A percentile compares a stretch with the other conserved stretches of the same genome.
These are phyloP conservation scores for Nicotiana paniculata DNA, from an alignment of 257 asterid species.

Conservation along the genomic window DNA sequence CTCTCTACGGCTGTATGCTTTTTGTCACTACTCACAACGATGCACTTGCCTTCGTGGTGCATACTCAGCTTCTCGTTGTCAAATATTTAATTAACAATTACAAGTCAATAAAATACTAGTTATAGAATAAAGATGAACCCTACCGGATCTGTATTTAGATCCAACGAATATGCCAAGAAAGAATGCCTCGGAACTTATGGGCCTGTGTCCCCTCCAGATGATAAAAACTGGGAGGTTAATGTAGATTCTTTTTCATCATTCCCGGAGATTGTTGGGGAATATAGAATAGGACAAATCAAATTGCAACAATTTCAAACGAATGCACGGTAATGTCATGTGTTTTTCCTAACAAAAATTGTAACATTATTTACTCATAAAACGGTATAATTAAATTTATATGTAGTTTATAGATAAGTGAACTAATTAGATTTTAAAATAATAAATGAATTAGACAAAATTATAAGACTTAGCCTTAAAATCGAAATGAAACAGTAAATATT, in stretches of 20 bases:
- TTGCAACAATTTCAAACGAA: too few relatives aligned
- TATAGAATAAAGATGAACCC: not conserved
- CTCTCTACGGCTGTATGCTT: not conserved
- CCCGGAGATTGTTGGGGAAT: not conserved
- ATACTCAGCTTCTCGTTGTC: not conserved
- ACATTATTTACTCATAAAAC: too few relatives aligned
- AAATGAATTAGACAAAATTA: too few relatives aligned
- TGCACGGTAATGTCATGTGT: too few relatives aligned
- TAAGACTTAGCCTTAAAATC: too few relatives aligned
- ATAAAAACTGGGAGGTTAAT: not conserved
- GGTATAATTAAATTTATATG: too few relatives aligned
- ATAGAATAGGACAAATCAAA: not conserved
- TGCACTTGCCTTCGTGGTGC: not conserved
- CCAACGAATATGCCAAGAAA: not conserved
- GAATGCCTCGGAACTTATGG: not conserved
- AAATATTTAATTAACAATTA: not conserved
- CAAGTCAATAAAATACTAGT: not conserved
- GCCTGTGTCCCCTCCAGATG: not conserved
- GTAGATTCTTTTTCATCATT: not conserved
- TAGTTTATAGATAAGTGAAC: too few relatives aligned
- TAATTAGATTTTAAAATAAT: too few relatives aligned
- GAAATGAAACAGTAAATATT: too few relatives aligned
- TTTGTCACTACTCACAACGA: too few relatives aligned
- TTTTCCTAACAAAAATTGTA: too few relatives aligned
- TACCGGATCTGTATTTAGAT: not conserved